Evolutionary conservation across 495 filamentous ascomycete genomes (phyloP), one percentile per base, ranked within the genome.

Genomic region (Cudoniella acicularis): DNA sequence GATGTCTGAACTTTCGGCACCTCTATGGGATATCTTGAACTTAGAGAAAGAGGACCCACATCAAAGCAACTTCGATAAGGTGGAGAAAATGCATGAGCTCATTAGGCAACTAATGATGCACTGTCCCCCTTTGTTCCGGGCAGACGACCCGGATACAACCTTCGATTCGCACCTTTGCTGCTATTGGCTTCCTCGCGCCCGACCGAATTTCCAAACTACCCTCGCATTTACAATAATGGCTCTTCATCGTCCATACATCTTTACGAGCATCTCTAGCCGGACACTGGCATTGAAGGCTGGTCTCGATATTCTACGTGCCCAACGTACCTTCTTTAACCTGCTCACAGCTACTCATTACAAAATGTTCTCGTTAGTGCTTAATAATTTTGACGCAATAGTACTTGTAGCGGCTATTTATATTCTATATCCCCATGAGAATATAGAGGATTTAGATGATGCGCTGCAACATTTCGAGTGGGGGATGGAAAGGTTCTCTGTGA

Each of bases 211-310:
- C 51, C 74, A 75, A 24, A 78, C 78, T 47, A 64, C 78, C 10
- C 61, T 74, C 20, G 69, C 75, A 18, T 79, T 84, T 59, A 77
- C 82, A 49, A 68, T 85, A 46, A 83, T 86, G 65, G 80, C 81
- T 18, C 74, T 87, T 30, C 84, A 87, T 54, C 76, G 83, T 47
- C 81, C 84, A 0, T 87, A 83, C 64, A 80, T 87, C 40, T 87
- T 87, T 57, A 81, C 80, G 0, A 73, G 78, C n/a, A 60, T 73
- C 2, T 69, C 70, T 3, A 79, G 75, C 54, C 72, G 81, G 23
- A 73, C 71, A 10, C 75, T 79, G 52, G 81, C 83, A 16, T 67
- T 87, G 0, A 75, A 75, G 57, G 83, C 81, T 25, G 79, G 77
- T 42, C 60, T 84, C 17, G 72, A 72, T 2, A 82, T 86, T 72